phyloP scores from a whole-genome alignment of 1,284 basidiomycete genomes.

The Leccinum angustisporum region DNA sequence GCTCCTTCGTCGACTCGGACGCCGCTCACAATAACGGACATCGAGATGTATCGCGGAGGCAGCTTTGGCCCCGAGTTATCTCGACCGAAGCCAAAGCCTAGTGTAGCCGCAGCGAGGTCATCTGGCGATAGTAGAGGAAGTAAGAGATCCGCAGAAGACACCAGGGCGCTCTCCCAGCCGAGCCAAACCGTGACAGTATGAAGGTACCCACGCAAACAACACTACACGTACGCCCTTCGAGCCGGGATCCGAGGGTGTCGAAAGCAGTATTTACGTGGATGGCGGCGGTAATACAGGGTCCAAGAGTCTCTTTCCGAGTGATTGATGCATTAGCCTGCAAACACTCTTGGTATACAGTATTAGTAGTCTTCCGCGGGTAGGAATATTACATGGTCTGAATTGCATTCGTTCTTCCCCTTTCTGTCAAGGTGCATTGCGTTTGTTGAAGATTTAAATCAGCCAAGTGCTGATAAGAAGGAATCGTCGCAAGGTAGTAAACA shows the following conservation, averaged over 20 bases:
- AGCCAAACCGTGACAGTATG: constrained; percentile 26
- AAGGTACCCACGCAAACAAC: constrained; percentile 39
- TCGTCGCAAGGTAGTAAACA: constrained; percentile 6
- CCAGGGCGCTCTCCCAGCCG: not conserved
- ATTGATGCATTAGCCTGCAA: constrained; percentile 1
- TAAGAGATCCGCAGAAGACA: constrained; percentile 10
- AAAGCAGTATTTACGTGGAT: not conserved
- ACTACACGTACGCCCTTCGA: constrained; percentile 31
- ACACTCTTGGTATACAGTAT: constrained; percentile 15
- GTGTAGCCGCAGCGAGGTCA: not conserved
- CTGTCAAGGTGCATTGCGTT: not conserved
- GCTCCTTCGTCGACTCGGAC: constrained; percentile 11
- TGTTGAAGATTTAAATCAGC: constrained; percentile 4
- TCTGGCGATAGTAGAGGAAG: constrained; percentile 3
- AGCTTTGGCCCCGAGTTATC: constrained; percentile 8
- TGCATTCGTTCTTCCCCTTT: not conserved
- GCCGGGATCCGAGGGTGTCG: constrained; percentile 30
- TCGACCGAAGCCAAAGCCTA: not conserved
- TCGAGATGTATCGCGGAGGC: constrained; percentile 32
- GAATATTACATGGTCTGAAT: constrained; percentile 1
- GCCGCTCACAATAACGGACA: constrained; percentile 23
- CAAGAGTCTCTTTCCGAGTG: not conserved
- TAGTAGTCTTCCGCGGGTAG: constrained; percentile 10
- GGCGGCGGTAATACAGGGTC: not conserved
- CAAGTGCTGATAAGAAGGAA: constrained; percentile 1